Base-by-base conservation (phyloP, 1,284 basidiomycete species). In the Coniophora puteana region DNA sequence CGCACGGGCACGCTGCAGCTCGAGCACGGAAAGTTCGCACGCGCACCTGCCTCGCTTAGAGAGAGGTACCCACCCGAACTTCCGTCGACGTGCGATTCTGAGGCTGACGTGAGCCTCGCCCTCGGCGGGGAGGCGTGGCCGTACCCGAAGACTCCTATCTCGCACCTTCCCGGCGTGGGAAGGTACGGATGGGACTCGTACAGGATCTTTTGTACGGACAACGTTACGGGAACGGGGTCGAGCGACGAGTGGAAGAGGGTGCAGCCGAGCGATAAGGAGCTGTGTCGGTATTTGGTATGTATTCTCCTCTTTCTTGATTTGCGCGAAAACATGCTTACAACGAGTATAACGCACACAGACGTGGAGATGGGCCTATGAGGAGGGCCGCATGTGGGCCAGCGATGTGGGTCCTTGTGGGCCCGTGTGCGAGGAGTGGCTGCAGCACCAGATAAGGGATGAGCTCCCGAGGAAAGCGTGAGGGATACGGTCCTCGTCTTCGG, bases 101-200 rank as follows among this genome's bases (percentile, higher is more conserved):
- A n/a, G 16, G 5, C 26, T 22, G 17, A 4, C n/a, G 17, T 21
- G 14, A 27, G 17, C 26, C 29, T 14, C n/a, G 34, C 5, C 28
- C 17, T 18, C 29, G 2, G 8, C 20, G n/a, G 25, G 30, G 8
- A 7, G 23, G 17, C 28, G 18, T 37, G 47, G 11, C 51, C 46
- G 24, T 77, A 76, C 45, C 65, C 68, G 4, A 54, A 61, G 7
- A 75, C 71, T 2, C 63, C 69, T 1, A 62, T 77, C 29, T 74
- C 75, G 10, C 72, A 77, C 49, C 63, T 78, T 8, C 78, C 78
- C 0, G 79, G 80, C 0, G 63, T 72, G 1, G 80, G 82, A 0
- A 63, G 67, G 1, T 85, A 84, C 46, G 83, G 83, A 1, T 64
- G 81, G 1, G 81, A 84, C 51, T 83, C 79, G 2, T 80, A 81